Conservation (phyloP, 495 filamentous ascomycete genomes). For the Beverwykella pulmonaria region DNA sequence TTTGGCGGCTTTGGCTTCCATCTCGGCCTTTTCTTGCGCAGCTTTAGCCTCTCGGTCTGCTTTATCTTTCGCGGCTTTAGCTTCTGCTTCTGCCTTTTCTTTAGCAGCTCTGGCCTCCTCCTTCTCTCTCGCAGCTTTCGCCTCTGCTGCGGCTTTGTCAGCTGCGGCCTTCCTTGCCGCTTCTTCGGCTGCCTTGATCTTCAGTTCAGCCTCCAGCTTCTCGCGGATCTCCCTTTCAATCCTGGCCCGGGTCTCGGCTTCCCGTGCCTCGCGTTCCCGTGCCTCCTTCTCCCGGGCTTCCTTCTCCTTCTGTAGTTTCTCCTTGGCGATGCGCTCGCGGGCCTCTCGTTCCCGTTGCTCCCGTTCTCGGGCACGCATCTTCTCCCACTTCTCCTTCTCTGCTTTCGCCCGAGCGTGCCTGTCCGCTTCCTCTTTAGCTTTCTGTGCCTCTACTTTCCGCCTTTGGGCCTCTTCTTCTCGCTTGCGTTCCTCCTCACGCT, state of each 20-base stretch:
- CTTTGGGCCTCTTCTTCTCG: conserved; percentile 56
- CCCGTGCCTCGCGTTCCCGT: conserved; percentile 41
- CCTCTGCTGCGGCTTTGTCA: conserved; percentile 44
- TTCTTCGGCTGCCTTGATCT: conserved; percentile 48
- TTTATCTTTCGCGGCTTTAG: conserved; percentile 45
- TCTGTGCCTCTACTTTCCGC: conserved; percentile 51
- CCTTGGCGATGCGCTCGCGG: conserved; percentile 47
- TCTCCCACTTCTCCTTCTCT: conserved; percentile 52
- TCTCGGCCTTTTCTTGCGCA: conserved; percentile 37
- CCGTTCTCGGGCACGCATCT: conserved; percentile 48
- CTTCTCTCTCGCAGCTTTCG: conserved; percentile 44
- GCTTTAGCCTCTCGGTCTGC: conserved; percentile 38
- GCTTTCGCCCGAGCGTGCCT: conserved; percentile 46
- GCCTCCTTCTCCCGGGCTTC: conserved; percentile 49
- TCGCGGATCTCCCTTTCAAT: conserved; percentile 41
- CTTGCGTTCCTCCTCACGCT: conserved; percentile 58
- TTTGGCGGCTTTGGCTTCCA: conserved; percentile 23
- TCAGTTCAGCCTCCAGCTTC: conserved; percentile 53
- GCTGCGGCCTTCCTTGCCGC: conserved; percentile 47
- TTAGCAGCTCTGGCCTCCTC: conserved; percentile 37
- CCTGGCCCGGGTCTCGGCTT: conserved; percentile 40
- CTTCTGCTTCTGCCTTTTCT: conserved; percentile 35
- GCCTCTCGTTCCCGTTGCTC: conserved; percentile 49
- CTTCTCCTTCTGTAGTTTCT: conserved; percentile 52
- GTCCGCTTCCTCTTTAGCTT: conserved; percentile 48